Conservation (phyloP, 208 protist genomes). For the Naegleria fowleri region DNA sequence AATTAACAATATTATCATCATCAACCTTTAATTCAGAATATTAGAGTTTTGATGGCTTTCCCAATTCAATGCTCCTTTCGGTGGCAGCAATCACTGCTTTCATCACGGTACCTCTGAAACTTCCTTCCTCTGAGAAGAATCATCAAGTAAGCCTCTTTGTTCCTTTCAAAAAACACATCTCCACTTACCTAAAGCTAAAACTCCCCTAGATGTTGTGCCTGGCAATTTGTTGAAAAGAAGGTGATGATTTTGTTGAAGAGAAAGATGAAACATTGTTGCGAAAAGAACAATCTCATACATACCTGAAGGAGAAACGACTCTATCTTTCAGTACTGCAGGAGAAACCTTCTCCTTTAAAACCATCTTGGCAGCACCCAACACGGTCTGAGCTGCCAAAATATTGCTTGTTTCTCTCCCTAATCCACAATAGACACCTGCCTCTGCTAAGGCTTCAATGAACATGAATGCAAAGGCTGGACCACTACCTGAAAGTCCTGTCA, state of each 20-base stretch:
- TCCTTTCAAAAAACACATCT: too few relatives aligned
- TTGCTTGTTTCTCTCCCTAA: constrained; percentile 69
- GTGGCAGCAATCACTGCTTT: constrained; percentile 77
- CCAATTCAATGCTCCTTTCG: constrained; percentile 73
- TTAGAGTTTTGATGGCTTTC: constrained; percentile 39
- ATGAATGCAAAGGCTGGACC: constrained; percentile 90
- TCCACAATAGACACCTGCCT: constrained; percentile 82
- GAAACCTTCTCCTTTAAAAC: constrained; percentile 64
- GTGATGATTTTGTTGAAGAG: too few relatives aligned
- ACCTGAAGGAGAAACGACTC: constrained; percentile 80
- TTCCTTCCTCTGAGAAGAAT: constrained; percentile 70
- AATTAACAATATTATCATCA: not conserved
- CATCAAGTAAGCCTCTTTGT: too few relatives aligned
- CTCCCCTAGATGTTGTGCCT: constrained; percentile 89
- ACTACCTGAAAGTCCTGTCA: constrained; percentile 81
- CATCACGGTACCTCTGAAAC: constrained; percentile 77
- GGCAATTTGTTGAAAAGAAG: too few relatives aligned
- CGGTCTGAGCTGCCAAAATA: constrained; percentile 79
- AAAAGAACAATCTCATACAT: too few relatives aligned
- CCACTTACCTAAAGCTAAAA: constrained; percentile 61
- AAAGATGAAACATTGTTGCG: too few relatives aligned
- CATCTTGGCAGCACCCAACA: constrained; percentile 82
- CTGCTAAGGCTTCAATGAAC: constrained; percentile 90
- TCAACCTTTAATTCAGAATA: not conserved
- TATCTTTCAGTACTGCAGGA: constrained; percentile 66